These are phyloP conservation scores for Penicillium dipodomyicola DNA, from an alignment of 495 filamentous ascomycete species.

Conservation along the genomic window DNA sequence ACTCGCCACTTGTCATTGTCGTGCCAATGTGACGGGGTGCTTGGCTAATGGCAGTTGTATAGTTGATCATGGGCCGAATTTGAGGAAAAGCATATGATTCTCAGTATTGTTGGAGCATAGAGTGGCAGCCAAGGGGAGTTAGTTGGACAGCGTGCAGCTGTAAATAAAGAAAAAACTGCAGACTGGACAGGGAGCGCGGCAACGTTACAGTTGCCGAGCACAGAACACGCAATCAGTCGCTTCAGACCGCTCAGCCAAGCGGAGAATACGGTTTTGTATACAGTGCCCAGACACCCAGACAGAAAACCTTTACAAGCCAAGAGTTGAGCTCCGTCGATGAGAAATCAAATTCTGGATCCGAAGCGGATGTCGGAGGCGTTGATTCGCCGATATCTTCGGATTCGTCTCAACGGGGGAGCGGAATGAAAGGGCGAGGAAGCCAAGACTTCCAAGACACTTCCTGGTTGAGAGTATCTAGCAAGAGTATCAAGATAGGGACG, in stretches of 20 bases:
- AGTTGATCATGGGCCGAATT: not conserved
- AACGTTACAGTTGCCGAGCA: constrained; percentile 10
- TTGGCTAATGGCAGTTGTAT: not conserved
- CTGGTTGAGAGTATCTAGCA: not conserved
- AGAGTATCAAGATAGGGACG: not conserved
- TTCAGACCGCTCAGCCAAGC: constrained; percentile 14
- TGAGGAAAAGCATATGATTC: not conserved
- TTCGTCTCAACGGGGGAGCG: constrained; percentile 15
- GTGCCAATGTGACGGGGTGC: not conserved
- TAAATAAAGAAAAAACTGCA: not conserved
- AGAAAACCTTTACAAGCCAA: constrained; percentile 2
- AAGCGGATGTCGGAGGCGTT: not conserved
- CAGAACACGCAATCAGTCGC: constrained; percentile 9
- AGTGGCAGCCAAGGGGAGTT: not conserved
- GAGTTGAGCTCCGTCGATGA: not conserved
- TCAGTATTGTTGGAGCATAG: not conserved
- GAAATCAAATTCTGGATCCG: not conserved
- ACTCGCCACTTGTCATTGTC: not conserved
- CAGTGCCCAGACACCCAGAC: constrained; percentile 2
- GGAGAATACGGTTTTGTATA: constrained; percentile 8
- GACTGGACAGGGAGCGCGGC: not conserved
- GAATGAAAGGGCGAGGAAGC: constrained; percentile 13
- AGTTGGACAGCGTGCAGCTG: not conserved
- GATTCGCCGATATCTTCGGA: constrained; percentile 2
- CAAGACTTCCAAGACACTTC: constrained; percentile 9